phyloP scores from a whole-genome alignment of 805 yeast genomes.

The Candida michaelii region DNA sequence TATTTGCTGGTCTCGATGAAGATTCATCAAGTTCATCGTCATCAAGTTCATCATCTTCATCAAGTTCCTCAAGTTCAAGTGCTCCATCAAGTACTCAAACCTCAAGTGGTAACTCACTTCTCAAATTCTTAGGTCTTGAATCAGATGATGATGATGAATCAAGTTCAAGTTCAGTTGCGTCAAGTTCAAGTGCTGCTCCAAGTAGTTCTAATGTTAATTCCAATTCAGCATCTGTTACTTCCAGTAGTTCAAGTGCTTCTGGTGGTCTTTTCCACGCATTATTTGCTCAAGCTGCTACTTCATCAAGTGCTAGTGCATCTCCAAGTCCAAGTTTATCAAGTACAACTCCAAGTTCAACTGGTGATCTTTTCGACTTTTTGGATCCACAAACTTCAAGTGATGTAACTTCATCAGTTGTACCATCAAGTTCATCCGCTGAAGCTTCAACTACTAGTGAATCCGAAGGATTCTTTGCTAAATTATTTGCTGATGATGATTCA shows the following conservation, averaged over 20 bases:
- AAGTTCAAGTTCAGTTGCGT: conserved; percentile 2
- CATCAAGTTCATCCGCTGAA: conserved; percentile 7
- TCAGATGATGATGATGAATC: conserved; percentile 8
- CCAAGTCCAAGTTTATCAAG: conserved; percentile 8
- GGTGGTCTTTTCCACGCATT: conserved; percentile 10
- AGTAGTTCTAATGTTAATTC: conserved; percentile 4
- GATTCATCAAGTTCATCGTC: conserved; percentile 10
- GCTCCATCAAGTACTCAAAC: conserved; percentile 7
- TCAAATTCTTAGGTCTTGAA: conserved; percentile 6
- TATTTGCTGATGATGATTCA: conserved; percentile 5
- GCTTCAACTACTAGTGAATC: conserved; percentile 6
- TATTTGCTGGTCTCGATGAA: not conserved
- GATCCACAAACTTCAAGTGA: not conserved
- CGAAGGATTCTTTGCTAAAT: conserved; percentile 3
- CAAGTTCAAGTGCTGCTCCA: conserved; percentile 11
- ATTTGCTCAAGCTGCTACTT: conserved; percentile 6
- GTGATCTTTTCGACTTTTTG: not conserved
- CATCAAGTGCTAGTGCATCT: conserved; percentile 3
- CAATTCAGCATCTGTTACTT: conserved; percentile 4
- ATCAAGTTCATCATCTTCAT: conserved; percentile 11
- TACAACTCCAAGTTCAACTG: conserved; percentile 5
- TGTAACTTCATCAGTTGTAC: not conserved
- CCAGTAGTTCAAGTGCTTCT: conserved; percentile 10
- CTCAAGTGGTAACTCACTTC: conserved; percentile 7
- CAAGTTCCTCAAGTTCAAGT: conserved; percentile 14